Evolutionary conservation across 2,329 filamentous ascomycete genomes (phyloP), one percentile per base, ranked within the genome.

Genomic region (Neonectria faginata): DNA sequence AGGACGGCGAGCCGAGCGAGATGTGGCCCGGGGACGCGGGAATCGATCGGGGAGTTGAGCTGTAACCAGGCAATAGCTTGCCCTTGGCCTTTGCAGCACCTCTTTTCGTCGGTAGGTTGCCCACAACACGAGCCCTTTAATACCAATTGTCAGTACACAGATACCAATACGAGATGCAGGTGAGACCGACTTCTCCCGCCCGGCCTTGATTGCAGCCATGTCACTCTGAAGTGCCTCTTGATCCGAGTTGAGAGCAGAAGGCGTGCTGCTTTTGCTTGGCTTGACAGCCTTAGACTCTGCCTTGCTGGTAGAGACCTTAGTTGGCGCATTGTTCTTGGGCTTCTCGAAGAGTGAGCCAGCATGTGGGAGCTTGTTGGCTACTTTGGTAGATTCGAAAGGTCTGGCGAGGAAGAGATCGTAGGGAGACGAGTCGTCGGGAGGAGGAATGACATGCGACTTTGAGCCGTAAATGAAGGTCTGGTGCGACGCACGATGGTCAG

Each of bases 321-420:
- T 60, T 60, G 68, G 55, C 36, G 69, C 22, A 45, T 57, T 61
- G 16, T 57, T 55, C 58, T 74, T 77, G 7, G 79, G 80, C 60
- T 81, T 82, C 62, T 79, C 78, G 72, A 86, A 83, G 25, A 89
- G 77, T 7, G 83, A 84, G 72, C 84, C 84, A 22, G 84, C 82
- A n/a, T 83, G 78, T 27, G 85, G 81, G 25, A 88, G 75, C 69
- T 81, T 82, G 65, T 82, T 81, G 29, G 84, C 84, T 67, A 79
- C 79, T 68, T 78, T 78, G 18, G 80, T 78, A 3, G 82, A 79
- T 59, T 84, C 80, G 69, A 82, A 81, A n/a, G 84, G 81, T 65
- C 84, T 81, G 50, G 85, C 84, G 44, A 85, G 80, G 75, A 85
- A 90, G 27, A 90, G 78, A 60, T 90, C 87, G 77, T 85, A 85